These are phyloP conservation scores for Penicillium capsulatum DNA, from an alignment of 2,329 filamentous ascomycete genomes.

Conservation along the genomic window DNA sequence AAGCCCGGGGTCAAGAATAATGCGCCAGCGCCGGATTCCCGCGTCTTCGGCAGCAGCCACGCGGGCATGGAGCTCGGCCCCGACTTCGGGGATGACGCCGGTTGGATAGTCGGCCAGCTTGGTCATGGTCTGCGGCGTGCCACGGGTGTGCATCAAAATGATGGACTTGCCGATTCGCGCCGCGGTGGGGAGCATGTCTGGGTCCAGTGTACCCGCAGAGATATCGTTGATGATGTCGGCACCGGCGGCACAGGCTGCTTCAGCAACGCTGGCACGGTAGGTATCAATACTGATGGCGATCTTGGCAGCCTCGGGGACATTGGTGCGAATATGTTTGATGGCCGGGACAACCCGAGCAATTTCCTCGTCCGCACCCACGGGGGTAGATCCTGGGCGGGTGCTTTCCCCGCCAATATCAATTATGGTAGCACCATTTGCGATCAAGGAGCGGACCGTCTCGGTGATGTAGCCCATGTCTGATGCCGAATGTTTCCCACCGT, in stretches of 20 bases:
- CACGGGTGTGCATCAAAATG: conserved; percentile 89
- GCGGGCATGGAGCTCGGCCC: conserved; percentile 63
- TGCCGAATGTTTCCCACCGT: conserved; percentile 65
- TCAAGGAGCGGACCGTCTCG: conserved; percentile 57
- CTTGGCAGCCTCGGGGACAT: conserved; percentile 57
- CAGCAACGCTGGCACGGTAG: conserved; percentile 79
- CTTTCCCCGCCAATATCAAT: conserved; percentile 93
- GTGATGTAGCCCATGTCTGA: conserved; percentile 50
- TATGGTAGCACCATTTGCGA: conserved; percentile 70
- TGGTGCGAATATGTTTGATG: conserved; percentile 65
- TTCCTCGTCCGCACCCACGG: conserved; percentile 71
- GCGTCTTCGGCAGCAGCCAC: conserved; percentile 72
- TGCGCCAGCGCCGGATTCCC: conserved; percentile 86
- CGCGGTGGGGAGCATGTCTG: conserved; percentile 75
- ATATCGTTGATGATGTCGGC: conserved; percentile 96
- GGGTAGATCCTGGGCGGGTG: conserved; percentile 69
- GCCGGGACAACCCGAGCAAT: conserved; percentile 71
- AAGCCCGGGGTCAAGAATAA: conserved; percentile 88
- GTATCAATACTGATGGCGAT: conserved; percentile 87
- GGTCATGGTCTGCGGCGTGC: conserved; percentile 78
- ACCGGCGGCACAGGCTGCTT: conserved; percentile 68
- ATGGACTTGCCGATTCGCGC: conserved; percentile 75
- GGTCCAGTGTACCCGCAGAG: conserved; percentile 74
- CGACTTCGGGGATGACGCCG: conserved; percentile 63
- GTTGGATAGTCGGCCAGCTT: conserved; percentile 63